Base-by-base conservation (phyloP, 768 basidiomycete genomes). In the Boletellus sp. region DNA sequence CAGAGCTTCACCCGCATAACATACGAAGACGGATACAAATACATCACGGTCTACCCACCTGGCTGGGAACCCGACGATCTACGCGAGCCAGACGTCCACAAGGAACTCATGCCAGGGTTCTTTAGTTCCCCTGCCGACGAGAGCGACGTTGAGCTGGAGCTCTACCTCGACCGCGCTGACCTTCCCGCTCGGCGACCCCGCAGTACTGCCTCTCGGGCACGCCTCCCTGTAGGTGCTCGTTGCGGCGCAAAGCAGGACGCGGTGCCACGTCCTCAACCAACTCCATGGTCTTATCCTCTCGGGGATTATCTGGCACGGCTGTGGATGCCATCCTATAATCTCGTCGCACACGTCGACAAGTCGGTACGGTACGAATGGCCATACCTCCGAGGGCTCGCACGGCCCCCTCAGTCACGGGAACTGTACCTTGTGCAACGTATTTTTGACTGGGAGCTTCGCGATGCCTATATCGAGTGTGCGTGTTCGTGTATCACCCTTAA, bases 291-390 rank as follows among this genome's bases (percentile, higher is more conserved):
- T 3, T 39, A 39, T 45, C 23, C 50, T 11, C 42, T 55, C 32
- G 33, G 28, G 38, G 1, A 17, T 15, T 59, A 52, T 42, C 32
- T 59, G n/a, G 38, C 17, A 3, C 42, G 42, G 22, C 20, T 23
- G n/a, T 59, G 57, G 58, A 7, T 59, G 33, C 54, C 53, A 6
- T 15, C 17, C 16, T 59, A 55, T 24, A n/a, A 13, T 10, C 17
- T 59, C 15, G 52, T 23, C 16, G 6, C 33, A 7, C 44, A 38
- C 32, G 35, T 54, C 34, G 32, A 54, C 32, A 13, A 4, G 15
- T 32, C 20, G 3, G 20, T 39, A 16, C 33, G 50, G 37, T 38
- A 44, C 24, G 36, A 45, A 12, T 59, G 57, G 57, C 52, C 46
- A 33, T 17, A 16, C 33, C 17, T 53, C 31, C 45, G 15, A 1